phyloP scores from a whole-genome alignment of 345 rosid genomes.

The Rhizophora apiculata region DNA sequence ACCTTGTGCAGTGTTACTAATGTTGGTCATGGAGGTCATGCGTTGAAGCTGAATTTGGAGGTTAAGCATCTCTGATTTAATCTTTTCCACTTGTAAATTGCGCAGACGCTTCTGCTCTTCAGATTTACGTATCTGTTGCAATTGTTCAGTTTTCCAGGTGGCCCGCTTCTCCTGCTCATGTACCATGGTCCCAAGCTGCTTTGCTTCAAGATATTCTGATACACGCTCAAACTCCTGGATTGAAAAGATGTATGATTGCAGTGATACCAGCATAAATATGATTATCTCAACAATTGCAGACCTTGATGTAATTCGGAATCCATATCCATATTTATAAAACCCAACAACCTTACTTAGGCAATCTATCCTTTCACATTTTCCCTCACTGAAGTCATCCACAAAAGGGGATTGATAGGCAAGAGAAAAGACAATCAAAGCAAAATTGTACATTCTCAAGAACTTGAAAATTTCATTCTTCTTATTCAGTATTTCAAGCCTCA shows the following conservation, averaged over 20 bases:
- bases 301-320: slow-evolving; percentile 46
- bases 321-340: slow-evolving; percentile 46
- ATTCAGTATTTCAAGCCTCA: slow-evolving; percentile 39
- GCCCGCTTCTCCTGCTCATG: slow-evolving; percentile 44
- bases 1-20: slow-evolving; percentile 7
- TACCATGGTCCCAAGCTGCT: slow-evolving; percentile 36
- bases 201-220: slow-evolving; percentile 42
- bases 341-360: slow-evolving; percentile 36
- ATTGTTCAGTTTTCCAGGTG: slow-evolving; percentile 44
- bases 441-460: slow-evolving; percentile 43
- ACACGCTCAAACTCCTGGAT: slow-evolving; percentile 39
- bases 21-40: slow-evolving; percentile 16
- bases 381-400: slow-evolving; percentile 28
- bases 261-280: slow-evolving; percentile 43
- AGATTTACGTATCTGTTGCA: slow-evolving; percentile 37
- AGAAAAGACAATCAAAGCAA: slow-evolving; percentile 40
- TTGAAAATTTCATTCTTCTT: slow-evolving; percentile 41
- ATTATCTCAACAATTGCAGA: slow-evolving; percentile 49
- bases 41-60: slow-evolving; percentile 38
- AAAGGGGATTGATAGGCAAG: slow-evolving; percentile 50
- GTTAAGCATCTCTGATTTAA: slow-evolving; percentile 51
- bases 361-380: slow-evolving; percentile 26
- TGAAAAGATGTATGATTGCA: slow-evolving; percentile 46
- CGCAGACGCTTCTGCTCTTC: slow-evolving; percentile 43
- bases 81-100: slow-evolving; percentile 46